phyloP scores from a whole-genome alignment of 1,284 basidiomycete genomes.

The Leccinum fallax region DNA sequence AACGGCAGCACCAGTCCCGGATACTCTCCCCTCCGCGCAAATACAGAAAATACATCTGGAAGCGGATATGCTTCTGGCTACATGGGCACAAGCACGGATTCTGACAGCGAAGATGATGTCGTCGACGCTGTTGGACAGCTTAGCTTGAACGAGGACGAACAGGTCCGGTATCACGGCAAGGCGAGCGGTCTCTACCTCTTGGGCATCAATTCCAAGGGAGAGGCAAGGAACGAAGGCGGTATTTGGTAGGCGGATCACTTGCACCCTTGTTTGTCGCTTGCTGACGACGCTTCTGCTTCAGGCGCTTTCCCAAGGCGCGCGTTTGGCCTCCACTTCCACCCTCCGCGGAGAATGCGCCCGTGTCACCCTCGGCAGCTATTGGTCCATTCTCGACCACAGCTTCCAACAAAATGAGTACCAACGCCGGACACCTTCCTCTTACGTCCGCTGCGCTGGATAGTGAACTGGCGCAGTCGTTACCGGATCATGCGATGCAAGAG shows the following conservation, averaged over 20 bases:
- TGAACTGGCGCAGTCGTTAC: constrained; percentile 44
- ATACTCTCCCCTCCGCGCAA: constrained; percentile 13
- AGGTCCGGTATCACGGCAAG: constrained; percentile 80
- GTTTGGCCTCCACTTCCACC: constrained; percentile 76
- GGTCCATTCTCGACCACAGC: constrained; percentile 6
- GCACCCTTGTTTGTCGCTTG: neutral
- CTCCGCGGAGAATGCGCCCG: constrained; percentile 13
- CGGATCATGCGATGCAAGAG: constrained; percentile 60
- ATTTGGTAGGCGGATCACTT: constrained; percentile 61
- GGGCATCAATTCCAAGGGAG: constrained; percentile 58
- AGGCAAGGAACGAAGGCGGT: constrained; percentile 72
- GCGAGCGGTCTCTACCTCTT: constrained; percentile 80
- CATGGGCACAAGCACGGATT: constrained; percentile 35
- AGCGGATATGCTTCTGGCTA: constrained; percentile 30
- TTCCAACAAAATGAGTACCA: constrained; percentile 7
- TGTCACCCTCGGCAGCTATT: constrained; percentile 11
- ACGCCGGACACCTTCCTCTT: constrained; percentile 12
- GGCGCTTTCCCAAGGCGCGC: constrained; percentile 80
- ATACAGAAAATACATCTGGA: constrained; percentile 13
- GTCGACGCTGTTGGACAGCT: constrained; percentile 79
- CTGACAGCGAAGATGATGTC: constrained; percentile 53
- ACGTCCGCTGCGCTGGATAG: constrained; percentile 36
- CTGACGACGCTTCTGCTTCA: constrained; percentile 28
- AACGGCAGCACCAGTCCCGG: constrained; percentile 21
- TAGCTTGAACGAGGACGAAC: constrained; percentile 80